Base-by-base conservation (phyloP, 1,284 basidiomycete genomes). In the Pseudozyma sp. region DNA sequence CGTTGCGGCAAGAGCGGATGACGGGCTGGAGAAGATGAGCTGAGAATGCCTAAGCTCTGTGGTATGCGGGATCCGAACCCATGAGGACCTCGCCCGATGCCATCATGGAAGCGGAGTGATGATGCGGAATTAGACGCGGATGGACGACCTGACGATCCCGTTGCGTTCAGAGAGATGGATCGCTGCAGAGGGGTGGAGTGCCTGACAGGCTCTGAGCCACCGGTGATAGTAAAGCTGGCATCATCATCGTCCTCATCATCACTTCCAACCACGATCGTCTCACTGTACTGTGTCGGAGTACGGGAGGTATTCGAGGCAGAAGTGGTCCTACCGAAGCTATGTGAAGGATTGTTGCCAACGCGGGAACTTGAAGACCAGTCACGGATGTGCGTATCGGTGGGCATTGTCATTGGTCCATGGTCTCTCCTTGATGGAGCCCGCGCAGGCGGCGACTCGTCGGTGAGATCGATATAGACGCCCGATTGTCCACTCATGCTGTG, bases 391-490 rank as follows among this genome's bases (percentile, higher is more conserved):
- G 70, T 72, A 34, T 44, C 57, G 25, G 48, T 45, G 16, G 39
- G 25, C 8, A 38, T 10, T 5, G 56, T 21, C 11, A 59, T 14
- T 34, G 50, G 52, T 39, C 56, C 31, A 18, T 52, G n/a, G 11
- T 31, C 25, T 31, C 59, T 47, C 6, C 19, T 2, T 11, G 45
- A 25, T 21, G 45, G 52, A 18, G 43, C n/a, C 19, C 52, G 64
- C 16, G 63, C 56, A 5, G 78, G 76, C 14, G 79, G 76, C 25
- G 76, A 79, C 19, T 79, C 79, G 21, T 58, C 66, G 6, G 79
- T 80, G 35, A 80, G 65, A 51, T 80, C 79, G 57, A 80, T 79
- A n/a, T 78, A 64, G 13, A 55, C 25, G 13, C 59, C 36, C 0
- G 25, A 39, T 21, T 51, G 51, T 40, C 64, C 47, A 48, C 52